phyloP scores from a whole-genome alignment of 495 filamentous ascomycete genomes.

The Apiosordaria backusii region DNA sequence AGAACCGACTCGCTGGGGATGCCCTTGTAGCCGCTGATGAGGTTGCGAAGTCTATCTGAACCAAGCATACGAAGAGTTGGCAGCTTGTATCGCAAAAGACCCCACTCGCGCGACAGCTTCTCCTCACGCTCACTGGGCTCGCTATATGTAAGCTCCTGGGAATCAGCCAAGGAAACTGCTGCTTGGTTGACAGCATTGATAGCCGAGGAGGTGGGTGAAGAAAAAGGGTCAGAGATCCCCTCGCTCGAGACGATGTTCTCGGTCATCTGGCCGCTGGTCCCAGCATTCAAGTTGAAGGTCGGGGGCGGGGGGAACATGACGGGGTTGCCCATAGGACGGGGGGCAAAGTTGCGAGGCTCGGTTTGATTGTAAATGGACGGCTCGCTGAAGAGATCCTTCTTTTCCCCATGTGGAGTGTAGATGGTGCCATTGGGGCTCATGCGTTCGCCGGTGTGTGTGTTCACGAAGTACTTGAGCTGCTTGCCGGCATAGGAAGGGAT shows the following conservation, averaged over 20 bases:
- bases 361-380: slow-evolving; percentile 19
- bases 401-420: neutral
- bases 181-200: neutral
- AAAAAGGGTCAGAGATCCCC: slow-evolving; percentile 12
- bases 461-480: neutral
- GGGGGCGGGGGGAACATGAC: slow-evolving; percentile 10
- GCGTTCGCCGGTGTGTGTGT: neutral
- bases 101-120: neutral
- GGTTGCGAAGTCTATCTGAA: neutral
- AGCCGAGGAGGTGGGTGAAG: neutral
- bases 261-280: neutral
- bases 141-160: slow-evolving; percentile 6
- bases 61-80: neutral
- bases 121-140: neutral
- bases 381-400: neutral
- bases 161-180: neutral
- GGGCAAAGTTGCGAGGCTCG: slow-evolving; percentile 28
- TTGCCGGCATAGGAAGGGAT: neutral
- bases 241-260: neutral
- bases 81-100: neutral
- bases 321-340: slow-evolving; percentile 6
- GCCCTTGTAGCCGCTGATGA: neutral
- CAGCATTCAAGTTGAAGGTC: slow-evolving; percentile 6
- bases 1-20: neutral
- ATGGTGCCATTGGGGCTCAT: neutral